These are phyloP conservation scores for Hypoxylon sp. DNA, from an alignment of 2,329 filamentous ascomycete species.

Conservation along the genomic window DNA sequence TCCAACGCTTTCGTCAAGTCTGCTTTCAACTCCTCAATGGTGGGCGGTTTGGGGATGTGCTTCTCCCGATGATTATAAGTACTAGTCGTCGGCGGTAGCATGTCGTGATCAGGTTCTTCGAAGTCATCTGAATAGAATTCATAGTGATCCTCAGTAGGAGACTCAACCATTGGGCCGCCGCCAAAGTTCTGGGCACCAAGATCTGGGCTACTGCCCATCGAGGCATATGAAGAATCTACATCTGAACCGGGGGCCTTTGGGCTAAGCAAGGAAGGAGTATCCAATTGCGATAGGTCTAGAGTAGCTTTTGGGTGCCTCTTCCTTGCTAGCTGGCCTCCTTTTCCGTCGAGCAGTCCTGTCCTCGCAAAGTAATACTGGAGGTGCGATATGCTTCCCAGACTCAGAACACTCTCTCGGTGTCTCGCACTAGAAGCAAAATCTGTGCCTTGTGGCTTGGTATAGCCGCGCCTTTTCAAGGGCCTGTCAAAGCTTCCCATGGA, in stretches of 20 bases:
- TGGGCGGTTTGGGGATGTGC: conserved; percentile 85
- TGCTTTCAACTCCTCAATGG: conserved; percentile 81
- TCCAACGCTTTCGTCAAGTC: conserved; percentile 65
- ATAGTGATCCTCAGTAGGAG: conserved; percentile 62
- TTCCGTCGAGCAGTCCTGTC: conserved; percentile 92
- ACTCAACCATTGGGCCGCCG: conserved; percentile 61
- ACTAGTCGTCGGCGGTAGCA: conserved; percentile 97
- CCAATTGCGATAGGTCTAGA: conserved; percentile 71
- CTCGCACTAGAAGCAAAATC: conserved; percentile 92
- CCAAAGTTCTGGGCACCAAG: conserved; percentile 60
- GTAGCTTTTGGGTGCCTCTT: conserved; percentile 74
- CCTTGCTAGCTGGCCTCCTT: conserved; percentile 86
- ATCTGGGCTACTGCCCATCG: conserved; percentile 73
- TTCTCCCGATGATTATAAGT: conserved; percentile 92
- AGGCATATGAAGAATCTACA: conserved; percentile 72
- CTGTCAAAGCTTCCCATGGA: conserved; percentile 63
- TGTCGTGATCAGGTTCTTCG: conserved; percentile 77
- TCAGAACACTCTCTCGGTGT: conserved; percentile 95
- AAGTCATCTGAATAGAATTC: conserved; percentile 72
- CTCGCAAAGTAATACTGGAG: conserved; percentile 98
- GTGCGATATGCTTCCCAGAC: conserved; percentile 95
- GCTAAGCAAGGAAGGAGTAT: conserved; percentile 59
- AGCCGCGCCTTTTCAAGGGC: conserved; percentile 76
- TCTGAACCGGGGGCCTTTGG: conserved; percentile 64
- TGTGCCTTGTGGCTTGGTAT: conserved; percentile 88